Conservation (phyloP, 495 filamentous ascomycete species). For the Aspergillus kassunensis region DNA sequence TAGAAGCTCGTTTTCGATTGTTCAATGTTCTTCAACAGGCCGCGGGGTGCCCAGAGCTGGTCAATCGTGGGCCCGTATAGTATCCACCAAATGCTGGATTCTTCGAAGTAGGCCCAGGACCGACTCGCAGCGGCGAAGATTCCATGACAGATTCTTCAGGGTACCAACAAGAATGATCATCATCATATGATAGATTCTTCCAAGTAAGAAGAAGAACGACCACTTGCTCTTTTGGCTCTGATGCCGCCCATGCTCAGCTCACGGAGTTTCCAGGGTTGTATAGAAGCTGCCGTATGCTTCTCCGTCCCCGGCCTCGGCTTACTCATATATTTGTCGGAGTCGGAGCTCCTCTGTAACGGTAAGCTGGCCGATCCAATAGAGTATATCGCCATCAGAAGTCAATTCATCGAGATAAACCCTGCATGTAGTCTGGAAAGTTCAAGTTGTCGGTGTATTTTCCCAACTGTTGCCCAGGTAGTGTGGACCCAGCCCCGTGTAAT, state of each 20-base stretch:
- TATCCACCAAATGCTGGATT: slow-evolving; percentile 13
- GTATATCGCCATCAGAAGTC: slow-evolving; percentile 1
- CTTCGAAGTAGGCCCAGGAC: slow-evolving; percentile 13
- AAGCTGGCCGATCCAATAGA: neutral
- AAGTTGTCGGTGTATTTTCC: slow-evolving; percentile 11
- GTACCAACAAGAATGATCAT: slow-evolving; percentile 7
- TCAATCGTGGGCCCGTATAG: neutral
- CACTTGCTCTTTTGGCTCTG: slow-evolving; percentile 1
- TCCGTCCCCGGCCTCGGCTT: slow-evolving; percentile 11
- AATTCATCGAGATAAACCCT: neutral
- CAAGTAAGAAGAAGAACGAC: slow-evolving; percentile 5
- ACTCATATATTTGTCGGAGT: neutral
- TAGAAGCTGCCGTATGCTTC: neutral
- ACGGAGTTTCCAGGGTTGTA: no score
- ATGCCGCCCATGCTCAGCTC: no score
- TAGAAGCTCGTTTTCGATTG: neutral
- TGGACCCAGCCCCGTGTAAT: slow-evolving; percentile 8
- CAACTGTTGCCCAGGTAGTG: slow-evolving; percentile 17
- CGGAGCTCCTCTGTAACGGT: neutral
- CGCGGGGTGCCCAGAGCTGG: neutral
- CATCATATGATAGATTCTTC: slow-evolving; percentile 5
- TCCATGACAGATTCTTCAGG: slow-evolving; percentile 8
- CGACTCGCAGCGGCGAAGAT: no score
- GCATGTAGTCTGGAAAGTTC: neutral
- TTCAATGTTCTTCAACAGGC: neutral